Evolutionary conservation across 73 alveolate species (phyloP).

Genomic region (Tetrahymena thermophila): DNA sequence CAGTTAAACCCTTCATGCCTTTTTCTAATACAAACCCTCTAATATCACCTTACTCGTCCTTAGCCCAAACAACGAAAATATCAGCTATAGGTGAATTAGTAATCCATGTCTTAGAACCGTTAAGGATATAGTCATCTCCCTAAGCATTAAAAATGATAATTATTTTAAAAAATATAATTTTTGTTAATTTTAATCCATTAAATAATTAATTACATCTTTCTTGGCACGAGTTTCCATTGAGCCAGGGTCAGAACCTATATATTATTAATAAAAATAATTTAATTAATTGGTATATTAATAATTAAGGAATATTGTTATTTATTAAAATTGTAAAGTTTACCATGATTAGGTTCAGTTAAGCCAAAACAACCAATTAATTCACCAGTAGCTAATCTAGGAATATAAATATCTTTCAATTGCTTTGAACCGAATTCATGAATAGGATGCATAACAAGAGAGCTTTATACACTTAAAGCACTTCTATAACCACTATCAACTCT

Average conservation of each 20-base stretch:
- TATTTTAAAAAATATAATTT: too few relatives aligned
- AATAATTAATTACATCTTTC: background rate
- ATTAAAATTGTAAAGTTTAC: conserved; percentile 8
- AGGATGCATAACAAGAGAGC: conserved; percentile 82
- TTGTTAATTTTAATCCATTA: background rate
- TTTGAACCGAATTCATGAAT: conserved; percentile 62
- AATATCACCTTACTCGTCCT: conserved; percentile 62
- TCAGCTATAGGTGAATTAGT: conserved; percentile 92
- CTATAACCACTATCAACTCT: conserved; percentile 84
- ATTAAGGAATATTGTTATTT: background rate
- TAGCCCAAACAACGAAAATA: conserved; percentile 86
- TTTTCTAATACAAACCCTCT: conserved; percentile 79
- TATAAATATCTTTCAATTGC: conserved; percentile 52
- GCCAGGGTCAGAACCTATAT: conserved; percentile 62
- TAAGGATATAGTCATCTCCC: conserved; percentile 76
- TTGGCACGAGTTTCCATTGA: conserved; percentile 69
- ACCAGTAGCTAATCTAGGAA: conserved; percentile 90
- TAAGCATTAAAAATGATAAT: background rate
- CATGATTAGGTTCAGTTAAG: conserved; percentile 92
- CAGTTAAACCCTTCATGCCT: conserved; percentile 82
- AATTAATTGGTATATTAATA: conserved; percentile 10
- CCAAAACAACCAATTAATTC: conserved; percentile 90
- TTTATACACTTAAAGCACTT: conserved; percentile 78
- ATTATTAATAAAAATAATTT: background rate
- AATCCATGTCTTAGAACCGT: conserved; percentile 92